These are phyloP conservation scores for Quambalaria eucalypti DNA, from an alignment of 1,284 basidiomycete species.

Conservation along the genomic window DNA sequence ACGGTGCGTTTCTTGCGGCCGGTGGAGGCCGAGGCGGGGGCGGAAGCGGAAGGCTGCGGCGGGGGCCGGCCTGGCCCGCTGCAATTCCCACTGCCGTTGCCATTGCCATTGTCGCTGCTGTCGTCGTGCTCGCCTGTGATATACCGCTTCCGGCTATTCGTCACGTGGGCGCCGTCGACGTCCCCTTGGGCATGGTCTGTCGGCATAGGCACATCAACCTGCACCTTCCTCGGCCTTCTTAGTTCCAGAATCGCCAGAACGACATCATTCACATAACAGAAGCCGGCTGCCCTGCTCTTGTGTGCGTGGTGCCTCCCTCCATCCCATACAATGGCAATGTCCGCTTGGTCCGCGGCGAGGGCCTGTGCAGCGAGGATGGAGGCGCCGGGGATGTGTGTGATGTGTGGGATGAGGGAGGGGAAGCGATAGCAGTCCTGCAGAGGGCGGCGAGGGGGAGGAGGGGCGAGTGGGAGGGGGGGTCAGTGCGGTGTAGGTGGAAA, in stretches of 20 bases:
- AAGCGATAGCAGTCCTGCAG: background rate
- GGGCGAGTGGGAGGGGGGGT: too few relatives aligned
- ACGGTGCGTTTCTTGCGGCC: conserved; percentile 6
- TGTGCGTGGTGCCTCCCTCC: background rate
- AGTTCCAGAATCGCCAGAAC: conserved; percentile 60
- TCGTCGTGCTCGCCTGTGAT: background rate
- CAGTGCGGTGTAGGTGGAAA: too few relatives aligned
- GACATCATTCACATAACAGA: conserved; percentile 87
- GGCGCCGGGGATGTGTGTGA: background rate
- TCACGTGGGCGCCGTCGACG: background rate
- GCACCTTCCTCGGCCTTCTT: conserved; percentile 3
- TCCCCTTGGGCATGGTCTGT: too few relatives aligned
- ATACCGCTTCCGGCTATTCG: background rate
- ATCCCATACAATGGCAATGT: background rate
- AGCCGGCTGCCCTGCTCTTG: conserved; percentile 52
- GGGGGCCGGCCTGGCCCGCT: too few relatives aligned
- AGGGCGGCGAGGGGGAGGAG: too few relatives aligned
- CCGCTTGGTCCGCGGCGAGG: background rate
- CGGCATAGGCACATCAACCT: background rate
- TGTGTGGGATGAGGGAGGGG: background rate
- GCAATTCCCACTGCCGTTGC: too few relatives aligned
- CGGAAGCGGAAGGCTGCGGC: too few relatives aligned
- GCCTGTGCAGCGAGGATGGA: background rate
- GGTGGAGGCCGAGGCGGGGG: background rate
- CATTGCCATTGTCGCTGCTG: background rate